Base-by-base conservation (phyloP, 331 rosid species). In the Saraca asoca region DNA sequence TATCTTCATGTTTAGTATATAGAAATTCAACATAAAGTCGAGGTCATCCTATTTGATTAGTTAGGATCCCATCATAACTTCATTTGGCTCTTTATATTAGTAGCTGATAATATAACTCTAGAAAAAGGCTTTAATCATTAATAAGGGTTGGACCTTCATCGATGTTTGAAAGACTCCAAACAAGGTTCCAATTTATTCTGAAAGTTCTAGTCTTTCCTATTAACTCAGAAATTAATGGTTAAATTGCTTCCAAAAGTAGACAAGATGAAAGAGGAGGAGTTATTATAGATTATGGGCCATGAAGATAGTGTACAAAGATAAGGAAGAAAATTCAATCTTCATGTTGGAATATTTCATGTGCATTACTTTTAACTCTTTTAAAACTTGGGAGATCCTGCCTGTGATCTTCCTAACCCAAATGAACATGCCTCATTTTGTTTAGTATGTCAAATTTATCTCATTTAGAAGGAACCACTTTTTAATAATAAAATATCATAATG, bases 361-460 rank as follows among this genome's bases (percentile, higher is more conserved):
- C 68, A 65, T 62, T 43, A 79, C 66, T 24, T 62, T 16, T 29
- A 69, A 75, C 45, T 18, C 68, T 75, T 58, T 58, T 20, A 62
- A 3, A 73, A 50, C 63, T 72, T 66, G 45, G 75, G 75, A 84
- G 78, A 88, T 86, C 88, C 81, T 84, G 87, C 87, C 71, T 78
- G 82, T 62, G 88, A 88, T 84, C 83, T 80, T 61, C 81, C 80
- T 78, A 81, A 82, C 89, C 31, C 67, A 82, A 71, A 72, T 77
- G 81, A 89, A 78, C 91, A 84, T 84, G 31, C 31, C 31, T 3
- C 31, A 24, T 24, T 24, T 24, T 24, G 80, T 76, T 70, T 78
- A 76, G 71, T 82, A 64, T 80, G 79, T 71, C 79, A 67, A 79
- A 84, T 80, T 80, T 82, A 85, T 83, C 86, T 87, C 85, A 71